phyloP scores from a whole-genome alignment of 108 stramenopile genomes.

The Asterionellopsis glacialis region DNA sequence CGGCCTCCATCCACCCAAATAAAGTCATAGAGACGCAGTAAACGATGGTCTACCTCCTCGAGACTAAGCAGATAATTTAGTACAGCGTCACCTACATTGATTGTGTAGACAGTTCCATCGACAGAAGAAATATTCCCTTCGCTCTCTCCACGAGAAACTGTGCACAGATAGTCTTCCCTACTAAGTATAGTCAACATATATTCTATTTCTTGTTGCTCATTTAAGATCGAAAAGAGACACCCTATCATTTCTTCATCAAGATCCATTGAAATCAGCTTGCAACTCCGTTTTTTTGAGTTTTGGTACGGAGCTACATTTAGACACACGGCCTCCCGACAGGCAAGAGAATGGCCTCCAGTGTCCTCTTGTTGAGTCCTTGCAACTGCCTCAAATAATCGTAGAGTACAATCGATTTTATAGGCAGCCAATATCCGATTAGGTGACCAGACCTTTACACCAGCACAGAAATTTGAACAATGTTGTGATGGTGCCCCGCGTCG shows the following conservation, averaged over 20 bases:
- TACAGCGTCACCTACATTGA: conserved; percentile 30
- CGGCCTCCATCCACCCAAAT: conserved; percentile 16
- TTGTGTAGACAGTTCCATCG: conserved; percentile 18
- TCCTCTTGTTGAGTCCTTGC: no score
- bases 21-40: conserved; percentile 19
- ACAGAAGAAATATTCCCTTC: conserved; percentile 4
- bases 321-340: conserved; percentile 27
- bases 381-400: conserved; percentile 34
- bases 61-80: conserved; percentile 29
- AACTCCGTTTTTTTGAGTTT: conserved; percentile 24
- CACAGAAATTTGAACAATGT: no score
- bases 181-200: conserved; percentile 22
- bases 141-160: neutral
- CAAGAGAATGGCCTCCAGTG: no score
- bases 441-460: conserved; percentile 25
- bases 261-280: conserved; percentile 27
- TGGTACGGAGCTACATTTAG: conserved; percentile 31
- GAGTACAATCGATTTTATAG: conserved; percentile 25
- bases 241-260: conserved; percentile 39
- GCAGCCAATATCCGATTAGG: conserved; percentile 23
- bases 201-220: conserved; percentile 8
- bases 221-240: conserved; percentile 25
- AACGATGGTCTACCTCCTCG: conserved; percentile 21
- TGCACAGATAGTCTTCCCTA: conserved; percentile 26
- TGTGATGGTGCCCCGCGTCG: no score